Evolutionary conservation across 176 grass and related monocot genomes (phyloP), one percentile per base, ranked within the genome.

Genomic region (Tillandsia leiboldiana): DNA sequence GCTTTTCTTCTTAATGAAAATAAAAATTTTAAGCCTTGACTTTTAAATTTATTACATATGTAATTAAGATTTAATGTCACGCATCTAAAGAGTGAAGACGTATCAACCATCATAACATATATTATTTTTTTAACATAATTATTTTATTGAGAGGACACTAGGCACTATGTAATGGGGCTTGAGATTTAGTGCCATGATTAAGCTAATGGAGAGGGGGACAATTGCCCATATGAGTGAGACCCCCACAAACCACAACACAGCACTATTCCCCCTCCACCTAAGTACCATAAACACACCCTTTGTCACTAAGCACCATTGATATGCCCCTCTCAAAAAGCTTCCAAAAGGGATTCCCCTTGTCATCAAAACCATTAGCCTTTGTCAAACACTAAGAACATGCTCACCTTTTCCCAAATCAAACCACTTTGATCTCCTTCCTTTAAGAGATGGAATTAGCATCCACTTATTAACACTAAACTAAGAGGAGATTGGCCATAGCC

Each of bases 111-210:
- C 17, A 61, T 3, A 23, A 20, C 6, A 17, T 15, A 61, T 61
- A 1, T 6, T 23, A 9, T 8, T 2, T 15, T 61, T 61, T 23
- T 15, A 15, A 57, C 8, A 57, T 17, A 15, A 57, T 17, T 57
- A 7, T 15, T 57, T 17, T 17, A 57, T 57, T 57, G n/a, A 57
- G 4, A 42, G 33, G 15, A 17, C 53, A 57, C 53, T 57, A 9
- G 8, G 6, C 29, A 57, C n/a, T 17, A n/a, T 11, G 56, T 61
- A 18, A 13, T 67, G 63, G 63, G 66, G 50, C 67, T 72, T 18
- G 67, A 49, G 70, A 73, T 69, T 50, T 59, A 48, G 22, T 53
- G 53, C n/a, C 33, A 82, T 78, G 63, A 87, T 79, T 72, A 50
- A 22, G 14, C 14, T 64, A 57, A 49, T 50, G 10, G 69, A 83